Evolutionary conservation across 176 grass and related monocot species (phyloP).

Genomic region (Zoysia japonica): DNA sequence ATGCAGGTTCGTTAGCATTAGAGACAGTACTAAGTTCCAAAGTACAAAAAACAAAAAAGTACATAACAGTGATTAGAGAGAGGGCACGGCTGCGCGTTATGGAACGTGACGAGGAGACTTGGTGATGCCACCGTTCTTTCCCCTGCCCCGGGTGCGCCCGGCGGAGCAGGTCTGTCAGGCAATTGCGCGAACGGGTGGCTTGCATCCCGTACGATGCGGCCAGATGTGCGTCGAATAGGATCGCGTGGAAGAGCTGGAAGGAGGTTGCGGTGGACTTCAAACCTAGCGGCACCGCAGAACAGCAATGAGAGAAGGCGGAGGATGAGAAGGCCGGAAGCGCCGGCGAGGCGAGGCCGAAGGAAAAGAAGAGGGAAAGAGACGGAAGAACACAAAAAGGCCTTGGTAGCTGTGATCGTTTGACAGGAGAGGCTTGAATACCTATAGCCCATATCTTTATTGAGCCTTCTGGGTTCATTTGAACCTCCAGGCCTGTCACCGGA

Average conservation of each 20-base stretch:
- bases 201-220: conserved; percentile 30
- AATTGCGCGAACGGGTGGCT: conserved; percentile 43
- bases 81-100: conserved; percentile 57
- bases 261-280: too few species aligned
- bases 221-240: background rate
- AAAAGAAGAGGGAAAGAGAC: background rate
- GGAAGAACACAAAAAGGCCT: background rate
- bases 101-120: conserved; percentile 28
- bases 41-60: too few species aligned
- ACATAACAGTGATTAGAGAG: too few species aligned
- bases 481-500: too few species aligned
- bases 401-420: background rate
- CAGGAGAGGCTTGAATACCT: background rate
- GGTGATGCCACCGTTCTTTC: background rate
- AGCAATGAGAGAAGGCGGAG: background rate
- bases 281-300: background rate
- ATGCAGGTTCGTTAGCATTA: too few species aligned
- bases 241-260: too few species aligned
- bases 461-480: too few species aligned
- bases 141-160: background rate
- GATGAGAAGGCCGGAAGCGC: background rate
- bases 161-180: conserved; percentile 34
- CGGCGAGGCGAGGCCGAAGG: background rate
- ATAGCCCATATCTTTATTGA: background rate
- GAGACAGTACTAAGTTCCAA: too few species aligned